Base-by-base conservation (phyloP, 495 filamentous ascomycete genomes). In the Rostrohypoxylon terebratum region DNA sequence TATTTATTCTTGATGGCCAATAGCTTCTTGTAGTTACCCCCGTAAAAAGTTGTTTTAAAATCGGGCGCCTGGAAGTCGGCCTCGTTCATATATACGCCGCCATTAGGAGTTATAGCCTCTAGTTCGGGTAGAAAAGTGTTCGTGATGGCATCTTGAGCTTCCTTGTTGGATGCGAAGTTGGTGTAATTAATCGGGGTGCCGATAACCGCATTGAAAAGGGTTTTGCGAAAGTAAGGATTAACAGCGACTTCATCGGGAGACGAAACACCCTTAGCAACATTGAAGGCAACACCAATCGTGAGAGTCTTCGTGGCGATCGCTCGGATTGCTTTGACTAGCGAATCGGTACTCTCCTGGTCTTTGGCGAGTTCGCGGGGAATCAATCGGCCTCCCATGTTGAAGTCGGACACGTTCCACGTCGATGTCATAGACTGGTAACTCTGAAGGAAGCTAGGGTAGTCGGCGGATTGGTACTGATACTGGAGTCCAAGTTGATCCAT, bases 1-100 rank as follows among this genome's bases (percentile, higher is more conserved):
- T 80, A 83, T 59, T 79, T 82, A 47, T 78, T 71, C 79, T 89
- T 89, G 21, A 87, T 80, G 14, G 66, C 38, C n/a, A 80, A 71
- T 36, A 87, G 73, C n/a, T 64, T 73, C 1, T 63, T 59, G 48
- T 85, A 87, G 44, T 81, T 80, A 1, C n/a, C 67, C 0, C 87
- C 86, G 47, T 83, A 88, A 13, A 79, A 76, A 1, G 31, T 65
- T 14, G 51, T 14, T 57, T 76, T 54, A 62, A 71, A 77, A 16
- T 70, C 50, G n/a, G 80, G 62, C 18, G 79, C 76, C 40, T 81
- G 51, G 47, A 75, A 70, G 31, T 90, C 83, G 8, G 78, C 81
- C 74, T 86, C 84, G 71, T 83, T 83, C 28, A 84, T 21, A 8
- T 71, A 72, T 6, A 54, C 68, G 13, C 3, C 68, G 0, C 68